Evolutionary conservation across 169 alveolate species (phyloP).

Genomic region (Cryptosporidium sp.): DNA sequence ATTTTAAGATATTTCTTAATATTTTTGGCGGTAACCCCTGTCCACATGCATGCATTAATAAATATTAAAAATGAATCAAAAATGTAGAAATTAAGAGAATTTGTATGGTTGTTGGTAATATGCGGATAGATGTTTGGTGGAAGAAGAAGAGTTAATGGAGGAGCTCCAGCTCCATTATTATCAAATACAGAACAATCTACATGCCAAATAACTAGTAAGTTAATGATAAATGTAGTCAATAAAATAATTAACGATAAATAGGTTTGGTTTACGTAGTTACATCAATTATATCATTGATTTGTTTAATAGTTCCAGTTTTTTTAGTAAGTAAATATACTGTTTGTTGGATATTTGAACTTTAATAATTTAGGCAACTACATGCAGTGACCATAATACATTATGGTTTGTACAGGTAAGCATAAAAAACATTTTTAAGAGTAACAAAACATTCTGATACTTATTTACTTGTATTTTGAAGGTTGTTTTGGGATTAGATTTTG

Average conservation of each 20-base stretch:
- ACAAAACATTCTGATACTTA: neutral
- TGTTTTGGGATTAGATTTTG: conserved; percentile 47
- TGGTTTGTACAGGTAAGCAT: conserved; percentile 64
- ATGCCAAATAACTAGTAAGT: conserved; percentile 71
- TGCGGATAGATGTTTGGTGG: conserved; percentile 40
- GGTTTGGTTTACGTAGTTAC: conserved; percentile 52
- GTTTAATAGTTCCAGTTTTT: conserved; percentile 61
- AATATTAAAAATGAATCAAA: neutral
- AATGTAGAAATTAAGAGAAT: neutral
- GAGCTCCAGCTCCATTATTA: conserved; percentile 72
- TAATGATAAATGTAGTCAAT: neutral
- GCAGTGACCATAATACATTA: conserved; percentile 52
- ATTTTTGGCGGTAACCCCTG: neutral
- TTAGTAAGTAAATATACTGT: conserved; percentile 5
- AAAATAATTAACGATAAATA: neutral
- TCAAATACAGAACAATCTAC: conserved; percentile 60
- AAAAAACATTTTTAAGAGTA: neutral
- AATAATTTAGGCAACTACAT: conserved; percentile 33
- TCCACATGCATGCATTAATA: neutral
- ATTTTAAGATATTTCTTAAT: too few relatives aligned
- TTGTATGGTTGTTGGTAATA: neutral
- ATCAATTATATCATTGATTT: conserved; percentile 43
- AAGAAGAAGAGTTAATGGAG: conserved; percentile 42
- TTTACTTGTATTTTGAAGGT: neutral
- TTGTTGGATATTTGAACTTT: neutral